Percentiles rank a stretch among this genome's conserved stretches.
phyloP scores from a whole-genome alignment of 805 yeast species.

The Sugiyamaella lignohabitans region DNA sequence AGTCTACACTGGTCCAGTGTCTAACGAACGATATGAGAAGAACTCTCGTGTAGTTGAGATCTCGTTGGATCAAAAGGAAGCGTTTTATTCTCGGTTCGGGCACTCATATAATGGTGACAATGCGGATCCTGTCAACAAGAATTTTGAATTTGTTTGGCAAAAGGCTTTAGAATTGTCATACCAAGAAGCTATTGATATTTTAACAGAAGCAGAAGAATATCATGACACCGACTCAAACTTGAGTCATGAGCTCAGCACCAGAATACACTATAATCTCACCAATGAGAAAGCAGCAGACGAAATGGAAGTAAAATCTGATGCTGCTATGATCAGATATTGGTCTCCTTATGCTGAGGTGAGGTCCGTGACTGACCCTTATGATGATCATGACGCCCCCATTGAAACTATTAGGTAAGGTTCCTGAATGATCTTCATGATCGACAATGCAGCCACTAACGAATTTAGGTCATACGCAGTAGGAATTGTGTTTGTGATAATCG shows the following conservation, averaged over 20 bases:
- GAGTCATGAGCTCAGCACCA: slow-evolving; percentile 20
- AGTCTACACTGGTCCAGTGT: no score
- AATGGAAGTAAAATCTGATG: slow-evolving; percentile 30
- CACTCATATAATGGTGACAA: background rate
- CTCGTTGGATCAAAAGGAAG: slow-evolving; percentile 4
- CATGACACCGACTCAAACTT: slow-evolving; percentile 45
- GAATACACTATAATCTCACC: background rate
- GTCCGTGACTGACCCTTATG: slow-evolving; percentile 46
- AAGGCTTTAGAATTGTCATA: background rate
- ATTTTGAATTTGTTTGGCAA: slow-evolving; percentile 11
- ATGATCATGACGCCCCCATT: slow-evolving; percentile 40
- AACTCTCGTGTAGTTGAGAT: background rate
- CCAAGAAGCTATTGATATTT: slow-evolving; percentile 6
- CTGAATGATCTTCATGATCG: no score
- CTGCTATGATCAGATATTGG: slow-evolving; percentile 35
- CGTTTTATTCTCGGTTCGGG: background rate
- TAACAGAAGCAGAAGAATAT: slow-evolving; percentile 35
- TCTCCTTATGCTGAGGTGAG: slow-evolving; percentile 57
- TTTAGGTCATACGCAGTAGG: slow-evolving; percentile 35
- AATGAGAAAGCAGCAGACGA: background rate
- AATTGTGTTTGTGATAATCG: slow-evolving; percentile 42
- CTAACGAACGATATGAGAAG: no score
- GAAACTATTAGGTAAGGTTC: slow-evolving; percentile 49
- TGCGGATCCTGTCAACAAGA: slow-evolving; percentile 10
- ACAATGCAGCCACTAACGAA: no score